phyloP scores from a whole-genome alignment of 352 stramenopile species.

The Aphanomyces cochlioides region DNA sequence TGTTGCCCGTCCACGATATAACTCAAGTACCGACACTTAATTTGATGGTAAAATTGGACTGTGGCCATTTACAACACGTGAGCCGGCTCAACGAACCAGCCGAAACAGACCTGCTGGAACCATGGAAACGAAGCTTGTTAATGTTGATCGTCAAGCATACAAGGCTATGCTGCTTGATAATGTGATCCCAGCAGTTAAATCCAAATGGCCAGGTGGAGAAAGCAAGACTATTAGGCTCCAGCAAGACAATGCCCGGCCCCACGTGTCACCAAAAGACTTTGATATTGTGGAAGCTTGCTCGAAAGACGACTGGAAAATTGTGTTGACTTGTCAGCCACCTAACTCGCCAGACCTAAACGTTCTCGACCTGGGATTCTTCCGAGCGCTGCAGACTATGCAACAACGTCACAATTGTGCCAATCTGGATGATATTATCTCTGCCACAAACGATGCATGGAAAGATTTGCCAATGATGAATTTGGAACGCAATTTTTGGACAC shows the following conservation, averaged over 20 bases:
- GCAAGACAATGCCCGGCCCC: slow-evolving; percentile 35
- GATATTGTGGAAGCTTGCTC: slow-evolving; percentile 24
- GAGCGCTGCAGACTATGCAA: slow-evolving; percentile 32
- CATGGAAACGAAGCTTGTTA: not conserved
- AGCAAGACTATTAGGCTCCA: slow-evolving; percentile 20
- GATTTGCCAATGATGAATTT: not conserved
- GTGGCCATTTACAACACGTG: not conserved
- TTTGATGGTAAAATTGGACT: no score
- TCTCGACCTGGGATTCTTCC: slow-evolving; percentile 35
- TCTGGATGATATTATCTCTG: not conserved
- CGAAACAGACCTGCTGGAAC: not conserved
- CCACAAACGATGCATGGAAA: not conserved
- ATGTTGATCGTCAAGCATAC: not conserved
- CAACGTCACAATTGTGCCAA: not conserved
- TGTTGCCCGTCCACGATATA: no score
- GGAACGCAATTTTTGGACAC: not conserved
- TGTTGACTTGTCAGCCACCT: slow-evolving; percentile 30
- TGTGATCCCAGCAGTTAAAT: not conserved
- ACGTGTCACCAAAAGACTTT: slow-evolving; percentile 28
- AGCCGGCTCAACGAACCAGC: not conserved
- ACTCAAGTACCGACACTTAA: no score
- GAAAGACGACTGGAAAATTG: slow-evolving; percentile 33
- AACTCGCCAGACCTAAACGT: slow-evolving; percentile 38
- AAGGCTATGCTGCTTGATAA: not conserved
- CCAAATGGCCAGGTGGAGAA: not conserved